Evolutionary conservation across 1,284 basidiomycete species (phyloP).

Genomic region (Apiotrichum laibachii): DNA sequence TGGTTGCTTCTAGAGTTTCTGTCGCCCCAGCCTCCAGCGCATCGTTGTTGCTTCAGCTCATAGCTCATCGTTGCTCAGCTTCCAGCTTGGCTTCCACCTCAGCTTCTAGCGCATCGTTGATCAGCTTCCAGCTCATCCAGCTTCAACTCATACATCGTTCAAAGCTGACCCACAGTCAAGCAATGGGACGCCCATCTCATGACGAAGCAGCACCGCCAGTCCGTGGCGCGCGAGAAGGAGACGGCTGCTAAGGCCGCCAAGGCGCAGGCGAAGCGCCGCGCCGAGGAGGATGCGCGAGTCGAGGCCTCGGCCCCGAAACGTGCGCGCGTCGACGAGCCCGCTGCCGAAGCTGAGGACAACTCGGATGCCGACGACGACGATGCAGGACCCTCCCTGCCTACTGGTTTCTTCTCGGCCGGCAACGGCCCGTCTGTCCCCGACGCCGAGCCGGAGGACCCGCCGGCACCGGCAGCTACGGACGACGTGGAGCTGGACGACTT

Average conservation of each 20-base stretch:
- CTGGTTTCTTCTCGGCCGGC: slow-evolving; percentile 42
- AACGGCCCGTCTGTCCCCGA: slow-evolving; percentile 17
- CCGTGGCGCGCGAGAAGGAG: slow-evolving; percentile 42
- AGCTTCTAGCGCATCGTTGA: no score
- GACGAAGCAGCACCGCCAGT: slow-evolving; percentile 50
- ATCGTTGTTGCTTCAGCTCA: no score
- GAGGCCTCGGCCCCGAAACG: slow-evolving; percentile 22
- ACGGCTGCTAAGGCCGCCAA: slow-evolving; percentile 28
- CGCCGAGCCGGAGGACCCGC: background rate
- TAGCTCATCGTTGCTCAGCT: no score
- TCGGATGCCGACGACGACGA: slow-evolving; percentile 7
- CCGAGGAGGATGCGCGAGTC: slow-evolving; percentile 6
- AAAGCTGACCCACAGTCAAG: slow-evolving; percentile 33
- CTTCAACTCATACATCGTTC: no score
- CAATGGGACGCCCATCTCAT: slow-evolving; percentile 52
- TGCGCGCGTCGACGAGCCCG: slow-evolving; percentile 2
- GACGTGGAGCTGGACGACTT: slow-evolving; percentile 51
- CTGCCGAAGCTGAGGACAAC: slow-evolving; percentile 10
- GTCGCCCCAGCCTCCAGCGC: no score
- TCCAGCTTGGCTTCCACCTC: no score
- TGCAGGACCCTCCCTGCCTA: slow-evolving; percentile 24
- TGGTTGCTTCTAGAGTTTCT: no score
- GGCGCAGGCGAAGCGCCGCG: slow-evolving; percentile 12
- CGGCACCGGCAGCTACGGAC: slow-evolving; percentile 25
- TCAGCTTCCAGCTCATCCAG: no score